These are phyloP conservation scores for Ramularia endophylla DNA, from an alignment of 2,329 filamentous ascomycete genomes.

Conservation along the genomic window DNA sequence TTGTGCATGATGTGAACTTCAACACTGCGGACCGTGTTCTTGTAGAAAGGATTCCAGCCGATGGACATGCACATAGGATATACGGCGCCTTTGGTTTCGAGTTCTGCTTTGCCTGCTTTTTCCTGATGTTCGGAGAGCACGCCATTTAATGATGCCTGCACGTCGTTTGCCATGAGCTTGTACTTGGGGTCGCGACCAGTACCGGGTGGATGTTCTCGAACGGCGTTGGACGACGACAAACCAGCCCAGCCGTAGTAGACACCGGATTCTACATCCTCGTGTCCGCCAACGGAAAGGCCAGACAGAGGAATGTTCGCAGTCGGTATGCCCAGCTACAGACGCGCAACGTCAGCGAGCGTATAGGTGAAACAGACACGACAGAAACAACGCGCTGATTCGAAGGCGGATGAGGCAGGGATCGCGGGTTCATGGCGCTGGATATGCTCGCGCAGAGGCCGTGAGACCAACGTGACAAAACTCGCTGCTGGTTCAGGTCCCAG, in stretches of 20 bases:
- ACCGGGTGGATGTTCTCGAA: slow-evolving; percentile 18
- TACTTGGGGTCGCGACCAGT: slow-evolving; percentile 16
- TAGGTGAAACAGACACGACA: slow-evolving; percentile 1
- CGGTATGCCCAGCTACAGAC: slow-evolving; percentile 75
- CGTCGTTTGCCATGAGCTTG: slow-evolving; percentile 19
- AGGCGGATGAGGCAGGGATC: slow-evolving; percentile 6
- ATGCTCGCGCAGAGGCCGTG: slow-evolving; percentile 6
- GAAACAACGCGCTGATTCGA: slow-evolving; percentile 3
- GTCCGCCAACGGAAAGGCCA: slow-evolving; percentile 63
- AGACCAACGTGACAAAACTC: slow-evolving; percentile 13
- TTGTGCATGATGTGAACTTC: slow-evolving; percentile 60
- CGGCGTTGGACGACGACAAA: slow-evolving; percentile 40
- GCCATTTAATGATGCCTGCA: slow-evolving; percentile 14
- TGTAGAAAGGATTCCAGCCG: slow-evolving; percentile 97
- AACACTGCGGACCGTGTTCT: slow-evolving; percentile 78
- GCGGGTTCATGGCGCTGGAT: slow-evolving; percentile 7
- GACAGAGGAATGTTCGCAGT: slow-evolving; percentile 78
- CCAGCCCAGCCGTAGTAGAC: slow-evolving; percentile 93
- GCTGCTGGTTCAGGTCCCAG: slow-evolving; percentile 4
- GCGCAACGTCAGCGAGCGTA: slow-evolving; percentile 11
- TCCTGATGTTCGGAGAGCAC: slow-evolving; percentile 8
- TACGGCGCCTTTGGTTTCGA: slow-evolving; percentile 35
- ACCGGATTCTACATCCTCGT: slow-evolving; percentile 61
- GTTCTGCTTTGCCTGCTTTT: slow-evolving; percentile 8
- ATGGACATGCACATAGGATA: slow-evolving; percentile 91